A percentile compares a stretch with the other conserved stretches of the same genome.
phyloP scores from a whole-genome alignment of 805 yeast species.

The Candida tallmaniae region DNA sequence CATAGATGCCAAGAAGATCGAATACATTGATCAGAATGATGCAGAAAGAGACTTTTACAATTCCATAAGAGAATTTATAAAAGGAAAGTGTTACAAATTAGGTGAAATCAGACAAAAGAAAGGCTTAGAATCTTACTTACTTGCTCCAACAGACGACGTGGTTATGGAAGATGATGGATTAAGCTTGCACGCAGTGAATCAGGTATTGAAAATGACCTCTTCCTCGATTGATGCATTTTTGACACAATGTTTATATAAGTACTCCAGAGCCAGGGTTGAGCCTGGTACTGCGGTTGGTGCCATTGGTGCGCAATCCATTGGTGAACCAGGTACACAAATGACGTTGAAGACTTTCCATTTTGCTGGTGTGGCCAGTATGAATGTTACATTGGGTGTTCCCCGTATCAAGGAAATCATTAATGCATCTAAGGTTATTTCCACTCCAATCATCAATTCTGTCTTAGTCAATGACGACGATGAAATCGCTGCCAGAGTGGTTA shows the following conservation, averaged over 20 bases:
- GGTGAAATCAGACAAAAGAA: constrained; percentile 52
- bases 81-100: constrained; percentile 51
- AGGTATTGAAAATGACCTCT: constrained; percentile 62
- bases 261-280: constrained; percentile 86
- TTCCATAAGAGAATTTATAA: constrained; percentile 64
- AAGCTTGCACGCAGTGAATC: constrained; percentile 48
- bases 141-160: constrained; percentile 38
- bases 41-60: constrained; percentile 83
- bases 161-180: constrained; percentile 23
- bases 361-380: constrained; percentile 99
- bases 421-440: constrained; percentile 90
- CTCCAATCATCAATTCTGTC: constrained; percentile 94
- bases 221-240: constrained; percentile 61
- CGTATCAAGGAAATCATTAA: constrained; percentile 98
- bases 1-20: constrained; percentile 43
- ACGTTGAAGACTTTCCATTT: constrained; percentile 90
- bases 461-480: constrained; percentile 91
- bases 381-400: constrained; percentile 97
- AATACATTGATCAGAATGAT: constrained; percentile 76
- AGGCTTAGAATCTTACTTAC: constrained; percentile 44
- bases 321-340: constrained; percentile 99
- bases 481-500: constrained; percentile 97
- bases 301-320: constrained; percentile 98
- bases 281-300: constrained; percentile 99
- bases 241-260: constrained; percentile 72